Percentiles rank a stretch among this genome's conserved stretches.
Conservation (phyloP, 192 early-diverging fungal genomes). For the Linnemannia exigua region DNA sequence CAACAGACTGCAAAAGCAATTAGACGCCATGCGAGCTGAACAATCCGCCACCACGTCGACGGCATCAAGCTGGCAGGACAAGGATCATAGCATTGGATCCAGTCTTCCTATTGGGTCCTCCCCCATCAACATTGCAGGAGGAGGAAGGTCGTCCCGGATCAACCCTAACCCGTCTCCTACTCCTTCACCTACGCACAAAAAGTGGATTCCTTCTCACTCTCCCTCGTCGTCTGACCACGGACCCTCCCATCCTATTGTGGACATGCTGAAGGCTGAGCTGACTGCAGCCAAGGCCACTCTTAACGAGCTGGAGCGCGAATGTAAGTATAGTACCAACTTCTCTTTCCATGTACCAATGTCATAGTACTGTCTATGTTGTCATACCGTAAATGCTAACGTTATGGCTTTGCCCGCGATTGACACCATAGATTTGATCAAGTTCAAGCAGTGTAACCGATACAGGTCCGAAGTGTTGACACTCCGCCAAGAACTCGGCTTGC, state of each 20-base stretch:
- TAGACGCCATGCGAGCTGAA: constrained; percentile 69
- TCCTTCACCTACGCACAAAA: constrained; percentile 53
- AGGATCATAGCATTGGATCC: constrained; percentile 33
- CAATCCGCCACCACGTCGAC: constrained; percentile 45
- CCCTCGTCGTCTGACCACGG: constrained; percentile 48
- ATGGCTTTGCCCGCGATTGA: not conserved
- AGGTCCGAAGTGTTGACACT: constrained; percentile 46
- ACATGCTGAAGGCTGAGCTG: constrained; percentile 57
- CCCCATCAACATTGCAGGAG: constrained; percentile 52
- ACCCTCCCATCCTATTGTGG: constrained; percentile 53
- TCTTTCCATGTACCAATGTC: not conserved
- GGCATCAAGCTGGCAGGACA: constrained; percentile 57
- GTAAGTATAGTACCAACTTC: constrained; percentile 6
- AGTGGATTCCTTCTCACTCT: constrained; percentile 54
- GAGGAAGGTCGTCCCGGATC: constrained; percentile 41
- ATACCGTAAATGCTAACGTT: not conserved
- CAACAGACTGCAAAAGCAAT: constrained; percentile 87
- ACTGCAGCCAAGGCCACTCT: constrained; percentile 47
- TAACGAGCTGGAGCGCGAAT: constrained; percentile 59
- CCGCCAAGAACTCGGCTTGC: constrained; percentile 47
- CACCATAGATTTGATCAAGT: constrained; percentile 44
- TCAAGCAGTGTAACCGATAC: constrained; percentile 48
- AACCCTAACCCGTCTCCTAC: constrained; percentile 52
- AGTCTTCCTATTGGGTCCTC: constrained; percentile 50
- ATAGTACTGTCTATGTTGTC: not conserved